Percentiles rank a stretch among this genome's conserved stretches.
Conservation (phyloP, 2,329 filamentous ascomycete genomes). For the Colletotrichum sp. region DNA sequence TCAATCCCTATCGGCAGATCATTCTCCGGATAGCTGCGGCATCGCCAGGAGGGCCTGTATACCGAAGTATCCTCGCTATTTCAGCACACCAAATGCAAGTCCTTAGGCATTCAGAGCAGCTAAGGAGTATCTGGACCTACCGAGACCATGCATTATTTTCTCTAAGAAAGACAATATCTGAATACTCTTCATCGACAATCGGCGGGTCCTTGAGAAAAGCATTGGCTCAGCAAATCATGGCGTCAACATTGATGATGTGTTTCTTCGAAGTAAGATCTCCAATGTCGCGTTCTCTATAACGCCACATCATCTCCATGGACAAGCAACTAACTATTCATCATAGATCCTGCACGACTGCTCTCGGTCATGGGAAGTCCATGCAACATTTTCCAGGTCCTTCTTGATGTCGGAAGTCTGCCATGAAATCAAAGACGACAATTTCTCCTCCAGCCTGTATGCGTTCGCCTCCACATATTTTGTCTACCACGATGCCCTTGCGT, state of each 20-base stretch:
- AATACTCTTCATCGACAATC: not conserved
- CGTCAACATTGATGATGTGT: not conserved
- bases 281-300: not conserved
- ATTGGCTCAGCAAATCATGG: not conserved
- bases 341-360: not conserved
- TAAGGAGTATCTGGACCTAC: not conserved
- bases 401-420: not conserved
- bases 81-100: not conserved
- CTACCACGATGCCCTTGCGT: not conserved
- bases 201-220: not conserved
- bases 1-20: not conserved
- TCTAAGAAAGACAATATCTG: not conserved
- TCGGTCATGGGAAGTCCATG: not conserved
- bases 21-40: not conserved
- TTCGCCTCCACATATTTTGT: not conserved
- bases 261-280: not conserved
- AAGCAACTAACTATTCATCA: not conserved
- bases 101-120: not conserved
- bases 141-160: not conserved
- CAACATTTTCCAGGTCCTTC: not conserved
- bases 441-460: not conserved
- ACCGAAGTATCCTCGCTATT: not conserved
- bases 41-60: not conserved
- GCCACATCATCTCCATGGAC: accelerated
- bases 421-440: not conserved